Conservation (phyloP, 2,329 filamentous ascomycete genomes). For the Leptographium lundbergii region DNA sequence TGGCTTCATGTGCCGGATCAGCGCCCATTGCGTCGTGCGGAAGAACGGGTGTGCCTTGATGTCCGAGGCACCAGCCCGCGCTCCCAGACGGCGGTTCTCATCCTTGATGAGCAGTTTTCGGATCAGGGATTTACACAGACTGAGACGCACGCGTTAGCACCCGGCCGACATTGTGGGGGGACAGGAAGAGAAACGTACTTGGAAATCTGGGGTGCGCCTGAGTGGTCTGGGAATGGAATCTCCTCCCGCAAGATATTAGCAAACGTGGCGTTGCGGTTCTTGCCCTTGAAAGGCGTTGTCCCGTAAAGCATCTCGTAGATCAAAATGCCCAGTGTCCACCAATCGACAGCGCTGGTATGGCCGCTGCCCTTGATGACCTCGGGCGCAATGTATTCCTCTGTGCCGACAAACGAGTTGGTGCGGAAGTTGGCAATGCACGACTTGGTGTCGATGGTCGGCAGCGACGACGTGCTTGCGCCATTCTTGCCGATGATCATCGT, state of each 20-base stretch:
- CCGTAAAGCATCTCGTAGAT: slow-evolving; percentile 99
- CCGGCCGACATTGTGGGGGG: not conserved
- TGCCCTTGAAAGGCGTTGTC: slow-evolving; percentile 97
- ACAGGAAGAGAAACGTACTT: slow-evolving; percentile 52
- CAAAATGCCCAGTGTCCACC: slow-evolving; percentile 96
- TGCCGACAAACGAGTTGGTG: slow-evolving; percentile 96
- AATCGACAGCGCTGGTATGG: slow-evolving; percentile 95
- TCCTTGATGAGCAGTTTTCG: slow-evolving; percentile 97
- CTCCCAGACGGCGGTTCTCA: slow-evolving; percentile 83
- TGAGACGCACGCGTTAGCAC: slow-evolving; percentile 22
- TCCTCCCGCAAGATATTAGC: slow-evolving; percentile 94
- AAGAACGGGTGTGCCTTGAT: slow-evolving; percentile 97
- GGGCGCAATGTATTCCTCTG: slow-evolving; percentile 96
- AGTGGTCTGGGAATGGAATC: slow-evolving; percentile 86
- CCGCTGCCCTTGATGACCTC: slow-evolving; percentile 98
- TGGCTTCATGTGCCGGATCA: slow-evolving; percentile 95
- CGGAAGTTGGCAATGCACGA: slow-evolving; percentile 97
- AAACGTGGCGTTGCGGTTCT: slow-evolving; percentile 96
- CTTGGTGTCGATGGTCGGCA: slow-evolving; percentile 96
- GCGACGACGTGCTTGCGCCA: slow-evolving; percentile 70
- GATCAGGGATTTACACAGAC: slow-evolving; percentile 91
- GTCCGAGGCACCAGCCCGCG: slow-evolving; percentile 88
- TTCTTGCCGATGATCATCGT: slow-evolving; percentile 95
- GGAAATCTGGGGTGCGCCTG: slow-evolving; percentile 71
- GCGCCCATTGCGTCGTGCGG: slow-evolving; percentile 87